Conservation (phyloP, 176 grass and related monocot species). For the Eremochloa ophiuroides region DNA sequence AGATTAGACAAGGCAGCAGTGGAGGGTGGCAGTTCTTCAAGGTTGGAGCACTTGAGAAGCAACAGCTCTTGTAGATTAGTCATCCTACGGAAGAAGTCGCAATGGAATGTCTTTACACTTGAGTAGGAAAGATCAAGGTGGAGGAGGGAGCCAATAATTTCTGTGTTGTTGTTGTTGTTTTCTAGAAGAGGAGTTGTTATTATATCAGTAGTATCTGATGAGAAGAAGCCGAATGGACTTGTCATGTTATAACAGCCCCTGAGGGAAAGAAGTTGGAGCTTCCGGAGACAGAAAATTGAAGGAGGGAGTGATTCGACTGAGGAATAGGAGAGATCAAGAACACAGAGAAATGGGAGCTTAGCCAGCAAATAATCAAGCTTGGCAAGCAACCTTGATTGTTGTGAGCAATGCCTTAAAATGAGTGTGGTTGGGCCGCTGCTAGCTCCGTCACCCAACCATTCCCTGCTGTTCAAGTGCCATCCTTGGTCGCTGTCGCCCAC, state of each 20-base stretch:
- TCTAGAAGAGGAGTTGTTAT: not conserved
- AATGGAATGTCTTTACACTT: not conserved
- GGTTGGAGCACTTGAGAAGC: not conserved
- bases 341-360: not conserved
- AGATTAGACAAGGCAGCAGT: not conserved
- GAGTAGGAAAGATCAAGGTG: not conserved
- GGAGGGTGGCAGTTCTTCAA: constrained; percentile 1
- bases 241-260: not conserved
- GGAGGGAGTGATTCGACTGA: not conserved
- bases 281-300: not conserved
- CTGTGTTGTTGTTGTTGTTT: not conserved
- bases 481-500: not conserved
- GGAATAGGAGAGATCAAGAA: constrained; percentile 24
- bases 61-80: not conserved
- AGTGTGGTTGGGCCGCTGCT: not conserved
- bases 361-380: not conserved
- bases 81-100: not conserved
- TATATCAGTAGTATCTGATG: not conserved
- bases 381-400: not conserved
- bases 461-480: not conserved
- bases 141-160: not conserved
- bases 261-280: not conserved
- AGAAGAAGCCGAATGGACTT: not conserved
- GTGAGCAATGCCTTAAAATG: not conserved
- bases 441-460: not conserved